Percentiles rank a stretch among this genome's conserved stretches.
Evolutionary conservation across 2,329 filamentous ascomycete species (phyloP).

Genomic region (Fusarium sp.): DNA sequence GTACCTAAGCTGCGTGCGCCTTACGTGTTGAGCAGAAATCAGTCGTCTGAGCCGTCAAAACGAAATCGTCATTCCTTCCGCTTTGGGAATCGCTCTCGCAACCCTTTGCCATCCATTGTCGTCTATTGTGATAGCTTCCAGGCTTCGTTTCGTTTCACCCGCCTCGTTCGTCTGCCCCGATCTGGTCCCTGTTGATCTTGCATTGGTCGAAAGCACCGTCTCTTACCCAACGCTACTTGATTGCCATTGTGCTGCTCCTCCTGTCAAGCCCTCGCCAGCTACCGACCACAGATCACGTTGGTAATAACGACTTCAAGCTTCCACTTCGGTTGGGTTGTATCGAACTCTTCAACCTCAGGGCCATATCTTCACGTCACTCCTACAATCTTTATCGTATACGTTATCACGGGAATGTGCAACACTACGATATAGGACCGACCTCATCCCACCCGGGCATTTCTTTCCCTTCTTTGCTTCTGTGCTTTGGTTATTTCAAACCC

Average conservation of each 20-base stretch:
- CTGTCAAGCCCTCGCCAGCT: constrained; percentile 13
- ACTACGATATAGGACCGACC: constrained; percentile 25
- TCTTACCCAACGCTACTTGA: neutral
- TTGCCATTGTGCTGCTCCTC: constrained; percentile 14
- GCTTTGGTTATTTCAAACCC: constrained; percentile 12
- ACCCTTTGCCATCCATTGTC: constrained; percentile 14
- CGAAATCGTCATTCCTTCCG: constrained; percentile 36
- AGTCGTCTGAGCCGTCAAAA: constrained; percentile 16
- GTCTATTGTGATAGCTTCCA: constrained; percentile 25
- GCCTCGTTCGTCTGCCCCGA: constrained; percentile 1
- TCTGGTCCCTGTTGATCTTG: constrained; percentile 28
- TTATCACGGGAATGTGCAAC: constrained; percentile 43
- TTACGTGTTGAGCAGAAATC: constrained; percentile 18
- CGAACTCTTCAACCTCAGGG: neutral
- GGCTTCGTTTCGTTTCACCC: constrained; percentile 14
- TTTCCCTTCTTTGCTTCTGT: constrained; percentile 17
- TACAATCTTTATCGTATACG: constrained; percentile 1
- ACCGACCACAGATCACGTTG: constrained; percentile 16
- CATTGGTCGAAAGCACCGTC: constrained; percentile 14
- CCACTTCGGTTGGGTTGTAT: neutral
- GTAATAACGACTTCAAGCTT: constrained; percentile 1
- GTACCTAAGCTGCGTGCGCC: neutral
- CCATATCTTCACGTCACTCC: constrained; percentile 1
- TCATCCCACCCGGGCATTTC: constrained; percentile 26
- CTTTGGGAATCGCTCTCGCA: constrained; percentile 13